Percentiles rank a stretch among this genome's conserved stretches.
phyloP scores from a whole-genome alignment of 2,329 filamentous ascomycete genomes.

The Penicillium crustosum region DNA sequence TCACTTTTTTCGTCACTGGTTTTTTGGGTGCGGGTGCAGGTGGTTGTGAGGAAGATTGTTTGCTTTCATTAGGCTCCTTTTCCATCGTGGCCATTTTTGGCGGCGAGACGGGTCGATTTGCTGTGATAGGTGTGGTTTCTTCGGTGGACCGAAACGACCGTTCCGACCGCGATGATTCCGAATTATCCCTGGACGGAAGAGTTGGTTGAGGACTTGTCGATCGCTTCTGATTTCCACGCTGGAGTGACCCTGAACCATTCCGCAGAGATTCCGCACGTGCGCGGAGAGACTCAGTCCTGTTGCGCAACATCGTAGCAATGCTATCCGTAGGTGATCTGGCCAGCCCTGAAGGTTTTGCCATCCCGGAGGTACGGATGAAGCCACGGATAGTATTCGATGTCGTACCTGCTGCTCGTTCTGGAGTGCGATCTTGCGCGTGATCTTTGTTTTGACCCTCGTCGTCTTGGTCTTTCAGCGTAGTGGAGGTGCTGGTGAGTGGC shows the following conservation, averaged over 20 bases:
- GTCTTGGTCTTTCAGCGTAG: constrained; percentile 15
- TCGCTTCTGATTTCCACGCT: constrained; percentile 16
- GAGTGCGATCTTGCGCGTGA: constrained; percentile 2
- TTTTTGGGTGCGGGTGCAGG: neutral
- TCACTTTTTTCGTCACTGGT: neutral
- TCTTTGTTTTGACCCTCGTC: constrained; percentile 3
- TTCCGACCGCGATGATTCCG: constrained; percentile 24
- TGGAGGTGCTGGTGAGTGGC: constrained; percentile 13
- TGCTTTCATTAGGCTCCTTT: neutral
- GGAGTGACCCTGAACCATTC: constrained; percentile 16
- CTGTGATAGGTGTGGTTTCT: neutral
- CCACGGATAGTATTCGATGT: constrained; percentile 34
- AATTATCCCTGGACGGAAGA: constrained; percentile 22
- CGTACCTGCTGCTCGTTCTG: constrained; percentile 12
- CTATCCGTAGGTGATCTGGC: constrained; percentile 31
- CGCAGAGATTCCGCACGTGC: constrained; percentile 25
- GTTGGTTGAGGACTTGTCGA: constrained; percentile 15
- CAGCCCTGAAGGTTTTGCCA: constrained; percentile 29
- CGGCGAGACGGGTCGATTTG: constrained; percentile 5
- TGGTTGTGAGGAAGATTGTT: neutral
- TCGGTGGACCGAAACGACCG: constrained; percentile 21
- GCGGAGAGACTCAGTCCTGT: constrained; percentile 25
- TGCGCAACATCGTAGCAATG: constrained; percentile 21
- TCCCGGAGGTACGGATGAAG: constrained; percentile 39
- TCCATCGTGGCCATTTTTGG: neutral